Evolutionary conservation across 352 stramenopile genomes (phyloP), one percentile per base, ranked within the genome.

Genomic region (Thraustotheca clavata): DNA sequence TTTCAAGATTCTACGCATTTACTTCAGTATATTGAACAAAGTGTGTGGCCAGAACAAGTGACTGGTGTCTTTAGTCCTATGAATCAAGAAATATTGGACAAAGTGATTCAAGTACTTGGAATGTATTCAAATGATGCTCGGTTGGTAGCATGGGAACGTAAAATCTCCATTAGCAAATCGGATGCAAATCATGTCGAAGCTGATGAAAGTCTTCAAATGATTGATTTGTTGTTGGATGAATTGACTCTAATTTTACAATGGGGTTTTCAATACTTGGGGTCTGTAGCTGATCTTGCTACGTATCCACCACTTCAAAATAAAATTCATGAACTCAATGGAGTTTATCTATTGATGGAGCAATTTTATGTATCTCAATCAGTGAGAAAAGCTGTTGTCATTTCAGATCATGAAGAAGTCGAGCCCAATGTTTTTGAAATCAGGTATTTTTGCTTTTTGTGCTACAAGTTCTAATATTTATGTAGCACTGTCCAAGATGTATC

Each of bases 351-450:
- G 31, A 59, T 94, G 5, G 84, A 91, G 69, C 80, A 81, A 26
- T 94, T 91, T 59, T 94, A 94, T 67, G 74, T 94, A 14, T 87
- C 88, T 43, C 84, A 94, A 69, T 89, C 81, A 3, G 80, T 89
- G 38, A 82, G 88, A 68, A 94, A 94, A 68, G 84, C 84, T 29
- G 88, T 80, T 0, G 81, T 77, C 18, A 91, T 94, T 68, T 77
- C 82, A 24, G 84, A 94, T 52, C 79, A 76, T 5, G 82, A 94
- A 59, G 76, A 83, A 62, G 70, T 94, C 20, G 75, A 89, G 63
- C 49, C 74, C 0, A 67, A 72, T 20, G 78, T 91, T 14, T 91
- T 82, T 36, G 57, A 32, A 3, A 65, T 65, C 39, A 65, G 57
- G 57, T 65, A 39, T 1, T 20, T 18, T 43, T 16, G 38, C 20